Conservation (phyloP, 2,329 filamentous ascomycete genomes). For the Orbilia ellipsospora region DNA sequence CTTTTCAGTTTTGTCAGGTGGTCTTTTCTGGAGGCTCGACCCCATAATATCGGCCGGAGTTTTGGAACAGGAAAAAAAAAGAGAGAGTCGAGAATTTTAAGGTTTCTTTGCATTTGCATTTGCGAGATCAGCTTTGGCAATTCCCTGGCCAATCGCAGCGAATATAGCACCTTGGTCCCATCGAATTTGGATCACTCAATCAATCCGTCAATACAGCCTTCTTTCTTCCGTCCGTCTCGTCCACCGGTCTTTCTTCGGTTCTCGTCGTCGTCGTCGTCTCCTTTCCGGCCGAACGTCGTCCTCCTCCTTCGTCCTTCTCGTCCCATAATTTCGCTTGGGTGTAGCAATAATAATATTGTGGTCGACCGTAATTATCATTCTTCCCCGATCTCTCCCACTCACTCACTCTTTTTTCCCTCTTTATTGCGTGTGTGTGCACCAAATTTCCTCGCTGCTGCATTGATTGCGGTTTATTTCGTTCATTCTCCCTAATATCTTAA, state of each 20-base stretch:
- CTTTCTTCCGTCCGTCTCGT: background rate
- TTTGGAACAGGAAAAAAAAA: constrained; percentile 5
- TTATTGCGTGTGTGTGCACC: background rate
- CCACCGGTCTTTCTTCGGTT: background rate
- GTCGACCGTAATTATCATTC: background rate
- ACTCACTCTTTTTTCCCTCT: background rate
- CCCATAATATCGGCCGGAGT: constrained; percentile 8
- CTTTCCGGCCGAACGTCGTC: background rate
- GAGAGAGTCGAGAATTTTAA: constrained; percentile 9
- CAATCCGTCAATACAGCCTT: background rate
- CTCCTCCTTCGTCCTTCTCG: background rate
- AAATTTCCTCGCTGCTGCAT: constrained; percentile 26
- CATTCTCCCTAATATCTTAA: constrained; percentile 10
- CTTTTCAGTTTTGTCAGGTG: background rate
- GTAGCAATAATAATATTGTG: background rate
- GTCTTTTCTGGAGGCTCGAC: background rate
- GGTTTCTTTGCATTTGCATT: too few relatives aligned
- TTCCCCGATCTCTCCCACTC: background rate
- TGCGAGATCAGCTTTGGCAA: background rate
- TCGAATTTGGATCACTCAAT: background rate
- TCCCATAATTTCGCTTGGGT: background rate
- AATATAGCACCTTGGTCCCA: background rate
- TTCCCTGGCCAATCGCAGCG: background rate
- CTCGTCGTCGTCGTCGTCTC: background rate
- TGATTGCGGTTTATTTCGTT: constrained; percentile 29